Evolutionary conservation across 192 early-diverging fungal genomes (phyloP), one percentile per base, ranked within the genome.

Genomic region (Umbelopsis sp.): DNA sequence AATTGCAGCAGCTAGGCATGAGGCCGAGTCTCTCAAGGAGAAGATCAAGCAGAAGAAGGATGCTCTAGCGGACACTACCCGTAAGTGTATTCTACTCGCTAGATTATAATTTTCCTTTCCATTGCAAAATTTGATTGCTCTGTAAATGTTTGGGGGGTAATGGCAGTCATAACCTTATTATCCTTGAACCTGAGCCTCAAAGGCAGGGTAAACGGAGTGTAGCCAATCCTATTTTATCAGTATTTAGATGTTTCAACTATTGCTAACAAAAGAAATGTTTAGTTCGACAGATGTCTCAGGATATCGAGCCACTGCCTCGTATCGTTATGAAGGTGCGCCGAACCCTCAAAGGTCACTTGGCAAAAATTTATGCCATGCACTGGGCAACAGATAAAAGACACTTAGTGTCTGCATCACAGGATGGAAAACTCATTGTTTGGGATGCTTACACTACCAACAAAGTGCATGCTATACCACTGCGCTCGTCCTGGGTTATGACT

Each of bases 401-500:
- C 73, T 83, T 99, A 16, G 98, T 99, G 29, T 94, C 92, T 29
- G 97, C 98, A 34, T 99, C 98, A 74, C 98, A 99, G 83, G 98
- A 99, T 82, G 97, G 98, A 68, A 99, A 98, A 80, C 86, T 99
- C 49, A 97, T 99, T 54, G 96, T 99, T 43, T 99, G 98, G 97
- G 98, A 99, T 78, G 95, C 96, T 26, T 97, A 94, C 78, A 93
- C 94, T 41, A 98, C 97, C 67, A 99, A 99, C 88, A 99, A 99
- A 82, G 94, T 98, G 65, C 95, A 97, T 78, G 96, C 95, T 20
- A 98, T 99, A 75, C 97, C 98, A 0, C 80, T 99, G 65, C 91
- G 95, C 12, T 99, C 98, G 0, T 99, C 98, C 6, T 99, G 98
- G 98, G 98, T 99, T 69, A 99, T 99, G 98, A 99, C 98, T 32